Evolutionary conservation across 1,284 basidiomycete species (phyloP).

Genomic region (Ceratobasidium sp.): DNA sequence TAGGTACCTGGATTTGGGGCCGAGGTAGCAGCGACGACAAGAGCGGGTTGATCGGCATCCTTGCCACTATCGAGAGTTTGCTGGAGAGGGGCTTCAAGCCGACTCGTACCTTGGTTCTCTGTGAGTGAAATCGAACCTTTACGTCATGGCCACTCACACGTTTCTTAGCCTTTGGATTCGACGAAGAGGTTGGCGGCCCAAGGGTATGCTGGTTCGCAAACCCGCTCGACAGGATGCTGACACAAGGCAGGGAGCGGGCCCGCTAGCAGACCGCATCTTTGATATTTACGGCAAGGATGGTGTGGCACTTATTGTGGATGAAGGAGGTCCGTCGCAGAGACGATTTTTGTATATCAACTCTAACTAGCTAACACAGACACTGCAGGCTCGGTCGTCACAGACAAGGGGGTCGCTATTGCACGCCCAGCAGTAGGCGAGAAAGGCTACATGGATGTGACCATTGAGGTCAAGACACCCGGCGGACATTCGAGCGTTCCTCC

Average conservation of each 20-base stretch:
- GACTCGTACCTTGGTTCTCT: conserved; percentile 60
- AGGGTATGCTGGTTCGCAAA: too few species aligned
- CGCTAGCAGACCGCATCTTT: conserved; percentile 58
- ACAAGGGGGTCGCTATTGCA: conserved; percentile 55
- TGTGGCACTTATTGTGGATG: conserved; percentile 64
- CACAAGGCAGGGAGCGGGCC: conserved; percentile 59
- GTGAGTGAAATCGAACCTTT: not conserved
- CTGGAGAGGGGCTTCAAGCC: conserved; percentile 61
- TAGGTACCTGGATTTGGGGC: conserved; percentile 66
- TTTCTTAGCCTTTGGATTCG: conserved; percentile 64
- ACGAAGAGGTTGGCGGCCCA: conserved; percentile 68
- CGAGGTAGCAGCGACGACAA: conserved; percentile 70
- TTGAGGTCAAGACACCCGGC: conserved; percentile 63
- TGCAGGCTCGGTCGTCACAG: conserved; percentile 54
- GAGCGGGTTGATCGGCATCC: conserved; percentile 61
- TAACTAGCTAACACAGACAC: conserved; percentile 46
- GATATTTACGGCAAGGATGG: conserved; percentile 63
- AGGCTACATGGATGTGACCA: conserved; percentile 63
- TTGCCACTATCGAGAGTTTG: conserved; percentile 63
- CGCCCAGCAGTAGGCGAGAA: conserved; percentile 67
- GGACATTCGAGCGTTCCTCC: conserved; percentile 73
- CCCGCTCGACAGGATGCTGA: too few species aligned
- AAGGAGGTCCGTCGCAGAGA: conserved; percentile 44
- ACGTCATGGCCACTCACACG: not conserved
- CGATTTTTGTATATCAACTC: conserved; percentile 35